Percentiles rank a stretch among this genome's conserved stretches.
Evolutionary conservation across 768 basidiomycete species (phyloP).

Genomic region (Lanmaoa rubissima): DNA sequence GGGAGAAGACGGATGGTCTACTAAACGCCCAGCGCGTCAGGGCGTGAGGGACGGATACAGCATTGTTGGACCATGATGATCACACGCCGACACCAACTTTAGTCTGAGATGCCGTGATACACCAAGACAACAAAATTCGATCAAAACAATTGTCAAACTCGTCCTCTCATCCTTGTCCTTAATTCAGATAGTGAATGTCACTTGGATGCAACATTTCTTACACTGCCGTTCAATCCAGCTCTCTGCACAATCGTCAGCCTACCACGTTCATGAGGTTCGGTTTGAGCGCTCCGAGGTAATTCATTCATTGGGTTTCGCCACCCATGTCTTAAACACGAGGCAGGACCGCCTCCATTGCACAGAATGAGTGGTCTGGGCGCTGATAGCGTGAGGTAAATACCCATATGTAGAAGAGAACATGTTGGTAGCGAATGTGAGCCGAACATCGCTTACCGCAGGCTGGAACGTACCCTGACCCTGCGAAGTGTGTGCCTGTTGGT

Average conservation of each 20-base stretch:
- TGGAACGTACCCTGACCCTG: not conserved
- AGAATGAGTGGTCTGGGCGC: not conserved
- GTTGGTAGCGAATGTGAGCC: not conserved
- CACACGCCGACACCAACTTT: not conserved
- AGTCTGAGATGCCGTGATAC: not conserved
- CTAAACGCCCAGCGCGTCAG: not conserved
- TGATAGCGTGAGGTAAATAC: not conserved
- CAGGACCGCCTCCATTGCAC: not conserved
- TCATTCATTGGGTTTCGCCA: not conserved
- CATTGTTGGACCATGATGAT: constrained; percentile 10
- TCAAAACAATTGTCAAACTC: not conserved
- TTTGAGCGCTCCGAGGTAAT: not conserved
- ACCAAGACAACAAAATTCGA: not conserved
- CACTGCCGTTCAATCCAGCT: not conserved
- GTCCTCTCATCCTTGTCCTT: not conserved
- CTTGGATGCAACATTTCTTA: not conserved
- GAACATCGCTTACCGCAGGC: not conserved
- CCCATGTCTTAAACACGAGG: not conserved
- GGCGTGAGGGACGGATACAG: not conserved
- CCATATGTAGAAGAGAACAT: not conserved
- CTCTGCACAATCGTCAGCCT: not conserved
- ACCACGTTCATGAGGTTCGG: not conserved
- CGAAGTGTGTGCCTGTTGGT: not conserved
- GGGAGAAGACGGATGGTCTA: not conserved
- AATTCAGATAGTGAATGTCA: not conserved